Conservation (phyloP, 164 flowering plant species). For the Aristolochia fimbriata region DNA sequence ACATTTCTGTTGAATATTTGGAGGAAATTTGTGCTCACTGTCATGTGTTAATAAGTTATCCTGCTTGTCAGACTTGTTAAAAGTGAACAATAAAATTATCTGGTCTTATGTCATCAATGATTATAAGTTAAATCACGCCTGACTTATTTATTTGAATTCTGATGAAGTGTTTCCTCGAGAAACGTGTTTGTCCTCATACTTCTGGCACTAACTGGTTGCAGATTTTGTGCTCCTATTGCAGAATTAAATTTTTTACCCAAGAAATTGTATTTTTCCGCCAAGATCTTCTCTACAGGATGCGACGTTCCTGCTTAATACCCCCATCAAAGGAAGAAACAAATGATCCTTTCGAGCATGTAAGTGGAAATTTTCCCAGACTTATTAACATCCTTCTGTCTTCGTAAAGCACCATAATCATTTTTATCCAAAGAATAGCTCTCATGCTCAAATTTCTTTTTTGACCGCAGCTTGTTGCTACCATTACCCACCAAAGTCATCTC, state of each 20-base stretch:
- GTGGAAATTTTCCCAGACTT: constrained; percentile 1
- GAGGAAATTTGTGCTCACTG: too few relatives aligned
- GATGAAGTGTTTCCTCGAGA: too few relatives aligned
- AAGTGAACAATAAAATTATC: too few relatives aligned
- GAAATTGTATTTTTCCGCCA: constrained; percentile 91
- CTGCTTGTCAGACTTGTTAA: too few relatives aligned
- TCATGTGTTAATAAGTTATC: too few relatives aligned
- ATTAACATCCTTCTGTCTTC: too few relatives aligned
- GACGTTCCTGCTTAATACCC: constrained; percentile 70
- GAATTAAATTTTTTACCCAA: constrained; percentile 82
- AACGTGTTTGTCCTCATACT: too few relatives aligned
- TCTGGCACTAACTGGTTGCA: too few relatives aligned
- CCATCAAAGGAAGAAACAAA: constrained; percentile 85
- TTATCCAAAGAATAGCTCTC: neutral
- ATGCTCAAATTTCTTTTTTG: constrained; percentile 4
- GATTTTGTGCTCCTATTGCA: constrained; percentile 16
- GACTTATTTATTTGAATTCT: neutral
- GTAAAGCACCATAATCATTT: neutral
- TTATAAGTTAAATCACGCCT: neutral
- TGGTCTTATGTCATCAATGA: neutral
- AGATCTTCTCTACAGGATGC: constrained; percentile 89
- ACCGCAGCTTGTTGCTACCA: constrained; percentile 90
- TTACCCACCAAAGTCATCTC: constrained; percentile 90
- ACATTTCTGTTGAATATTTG: too few relatives aligned
- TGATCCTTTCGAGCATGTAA: constrained; percentile 92